Percentiles rank a stretch among this genome's conserved stretches.
Conservation (phyloP, 116 monocot genomes). For the Cymodocea nodosa region DNA sequence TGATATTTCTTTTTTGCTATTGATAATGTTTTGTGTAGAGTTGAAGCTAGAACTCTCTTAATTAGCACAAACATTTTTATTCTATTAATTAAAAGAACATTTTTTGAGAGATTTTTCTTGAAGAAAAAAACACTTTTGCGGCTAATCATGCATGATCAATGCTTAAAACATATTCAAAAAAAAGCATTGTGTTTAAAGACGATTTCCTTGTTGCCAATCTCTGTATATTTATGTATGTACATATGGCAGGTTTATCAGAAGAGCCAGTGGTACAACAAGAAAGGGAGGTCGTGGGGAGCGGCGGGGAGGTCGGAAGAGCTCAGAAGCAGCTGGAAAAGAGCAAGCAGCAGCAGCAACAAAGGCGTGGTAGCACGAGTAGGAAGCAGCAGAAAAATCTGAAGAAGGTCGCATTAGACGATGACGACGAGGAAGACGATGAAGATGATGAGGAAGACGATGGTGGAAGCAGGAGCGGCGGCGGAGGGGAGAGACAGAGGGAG, state of each 20-base stretch:
- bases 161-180: no score
- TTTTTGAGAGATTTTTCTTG: no score
- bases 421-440: constrained; percentile 19
- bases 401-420: constrained; percentile 4
- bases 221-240: no score
- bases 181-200: no score
- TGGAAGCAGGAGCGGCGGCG: constrained; percentile 18
- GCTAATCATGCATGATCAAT: no score
- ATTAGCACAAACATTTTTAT: no score
- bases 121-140: no score
- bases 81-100: no score
- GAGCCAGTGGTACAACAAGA: constrained; percentile 65
- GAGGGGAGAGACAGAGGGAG: constrained; percentile 66
- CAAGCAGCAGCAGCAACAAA: constrained; percentile 6
- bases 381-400: constrained; percentile 15
- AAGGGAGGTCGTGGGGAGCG: constrained; percentile 52
- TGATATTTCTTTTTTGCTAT: not conserved
- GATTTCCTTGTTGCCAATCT: no score
- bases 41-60: no score
- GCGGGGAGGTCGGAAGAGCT: constrained; percentile 35
- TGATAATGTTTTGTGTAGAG: no score
- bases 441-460: constrained; percentile 14
- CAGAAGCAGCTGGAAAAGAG: constrained; percentile 1
- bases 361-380: constrained; percentile 10
- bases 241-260: constrained; percentile 54